Evolutionary conservation across 768 basidiomycete genomes (phyloP), one percentile per base, ranked within the genome.

Genomic region (Rhodotorula sphaerocarpa): DNA sequence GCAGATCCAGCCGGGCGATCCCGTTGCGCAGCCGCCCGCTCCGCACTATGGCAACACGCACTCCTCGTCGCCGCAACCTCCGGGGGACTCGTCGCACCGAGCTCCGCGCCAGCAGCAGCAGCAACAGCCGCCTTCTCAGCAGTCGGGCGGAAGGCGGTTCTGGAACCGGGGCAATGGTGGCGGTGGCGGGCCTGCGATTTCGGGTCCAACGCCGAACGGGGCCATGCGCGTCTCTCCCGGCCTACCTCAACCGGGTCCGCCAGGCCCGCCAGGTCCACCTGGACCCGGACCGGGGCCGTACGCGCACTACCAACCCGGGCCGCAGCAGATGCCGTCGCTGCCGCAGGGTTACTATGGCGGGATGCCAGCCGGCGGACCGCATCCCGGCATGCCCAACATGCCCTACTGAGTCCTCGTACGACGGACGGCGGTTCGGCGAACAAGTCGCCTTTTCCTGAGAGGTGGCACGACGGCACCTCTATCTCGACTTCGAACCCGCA

Each of bases 21-120:
- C 44, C 33, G 30, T 33, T 12, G n/a, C 9, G 5, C 44, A 44
- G 25, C 55, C 44, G 45, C 63, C 52, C 23, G 44, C 36, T 30
- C 56, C 47, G 46, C 59, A 60, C 34, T 41, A 39, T 20, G 48
- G 55, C 18, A 42, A 50, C 20, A 34, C 55, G 18, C 39, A 27
- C 11, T 59, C 65, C 6, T 59, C 55, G 18, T 41, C 58, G 16
- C 56, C 41, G 20, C 57, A 52, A 18, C 67, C 56, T 28, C 61
- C 62, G 25, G 55, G 28, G 21, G 57, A 53, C 7, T 39, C 16
- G 5, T 28, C 15, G n/a, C 57, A 52, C 21, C 52, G 36, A 21
- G 33, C 15, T 12, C 66, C 76, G 16, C 78, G 77, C 57, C 74
- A 74, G 28, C 77, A 80, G 30, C 77, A 78, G 41, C 75, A 77